Percentiles rank a stretch among this genome's conserved stretches.
These are phyloP conservation scores for Achlya hypogyna DNA, from an alignment of 352 stramenopile species.

Conservation along the genomic window DNA sequence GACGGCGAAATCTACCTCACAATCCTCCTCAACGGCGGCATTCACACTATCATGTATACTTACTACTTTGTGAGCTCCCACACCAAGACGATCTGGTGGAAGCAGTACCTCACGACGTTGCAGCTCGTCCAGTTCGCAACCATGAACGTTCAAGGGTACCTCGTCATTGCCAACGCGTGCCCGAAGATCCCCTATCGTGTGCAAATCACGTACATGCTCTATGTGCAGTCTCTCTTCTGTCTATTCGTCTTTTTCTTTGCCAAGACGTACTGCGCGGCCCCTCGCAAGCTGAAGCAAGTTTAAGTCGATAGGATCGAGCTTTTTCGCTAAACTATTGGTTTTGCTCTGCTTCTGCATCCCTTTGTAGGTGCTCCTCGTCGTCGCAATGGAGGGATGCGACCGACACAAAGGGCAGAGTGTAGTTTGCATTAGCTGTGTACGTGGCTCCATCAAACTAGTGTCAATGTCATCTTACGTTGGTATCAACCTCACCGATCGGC, in stretches of 20 bases:
- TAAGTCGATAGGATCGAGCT: too few relatives aligned
- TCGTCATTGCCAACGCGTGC: slow-evolving; percentile 73
- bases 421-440: too few relatives aligned
- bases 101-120: slow-evolving; percentile 89
- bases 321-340: too few relatives aligned
- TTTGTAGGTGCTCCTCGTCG: too few relatives aligned
- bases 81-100: slow-evolving; percentile 96
- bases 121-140: slow-evolving; percentile 91
- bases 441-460: too few relatives aligned
- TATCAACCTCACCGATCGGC: not conserved
- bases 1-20: slow-evolving; percentile 94
- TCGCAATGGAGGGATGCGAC: too few relatives aligned
- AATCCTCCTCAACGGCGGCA: slow-evolving; percentile 92
- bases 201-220: slow-evolving; percentile 83
- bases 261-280: slow-evolving; percentile 61
- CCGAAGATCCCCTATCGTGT: slow-evolving; percentile 61
- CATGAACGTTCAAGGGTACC: slow-evolving; percentile 56
- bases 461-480: not conserved
- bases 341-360: too few relatives aligned
- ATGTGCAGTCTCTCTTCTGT: slow-evolving; percentile 93
- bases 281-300: slow-evolving; percentile 36
- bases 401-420: too few relatives aligned
- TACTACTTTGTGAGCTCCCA: slow-evolving; percentile 97
- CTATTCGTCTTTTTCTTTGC: slow-evolving; percentile 97
- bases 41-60: slow-evolving; percentile 98